Evolutionary conservation across 1,284 basidiomycete genomes (phyloP), one percentile per base, ranked within the genome.

Genomic region (Puccinia novopanici): DNA sequence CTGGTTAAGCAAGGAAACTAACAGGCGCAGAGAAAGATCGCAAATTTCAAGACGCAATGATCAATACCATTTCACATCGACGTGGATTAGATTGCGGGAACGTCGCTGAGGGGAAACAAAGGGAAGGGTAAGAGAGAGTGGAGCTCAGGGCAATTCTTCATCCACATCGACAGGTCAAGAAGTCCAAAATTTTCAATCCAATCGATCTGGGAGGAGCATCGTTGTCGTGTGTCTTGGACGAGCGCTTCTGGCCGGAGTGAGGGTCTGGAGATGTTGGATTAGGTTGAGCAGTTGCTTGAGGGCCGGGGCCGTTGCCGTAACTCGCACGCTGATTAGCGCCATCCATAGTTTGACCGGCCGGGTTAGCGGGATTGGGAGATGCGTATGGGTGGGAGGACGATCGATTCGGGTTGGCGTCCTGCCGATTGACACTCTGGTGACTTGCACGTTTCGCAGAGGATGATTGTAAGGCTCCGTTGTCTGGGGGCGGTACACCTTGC

Each of bases 161-260:
- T 42, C 45, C 65, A 37, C 76, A 78, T 10, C 76, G 65, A 61
- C 76, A 78, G 24, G 76, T 78, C n/a, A 78, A 61, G 57, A 78
- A 78, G 57, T 78, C 55, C 50, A 67, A 54, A 19, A 78, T 45
- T 42, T 78, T 78, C 50, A 67, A 42, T 3, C 76, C 76, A 50
- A 78, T 70, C 48, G 76, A 67, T 57, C 67, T 34, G 45, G 54
- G 73, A 65, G 55, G 37, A 19, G 13, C 54, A 17, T 55, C 34
- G 19, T 74, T 55, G 55, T 59, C 72, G 34, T 17, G 34, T 4
- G 72, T 37, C 30, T 74, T 52, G 54, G 54, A 30, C 2, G 50
- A 37, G n/a, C 55, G 72, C 34, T 74, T 74, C 40, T 74, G 72
- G n/a, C 54, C 54, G 4, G 48, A 1, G 48, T 30, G 68, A 40